Percentiles rank a stretch among this genome's conserved stretches.
Conservation (phyloP, 305 asterid genomes). For the Fraxinus greggii region DNA sequence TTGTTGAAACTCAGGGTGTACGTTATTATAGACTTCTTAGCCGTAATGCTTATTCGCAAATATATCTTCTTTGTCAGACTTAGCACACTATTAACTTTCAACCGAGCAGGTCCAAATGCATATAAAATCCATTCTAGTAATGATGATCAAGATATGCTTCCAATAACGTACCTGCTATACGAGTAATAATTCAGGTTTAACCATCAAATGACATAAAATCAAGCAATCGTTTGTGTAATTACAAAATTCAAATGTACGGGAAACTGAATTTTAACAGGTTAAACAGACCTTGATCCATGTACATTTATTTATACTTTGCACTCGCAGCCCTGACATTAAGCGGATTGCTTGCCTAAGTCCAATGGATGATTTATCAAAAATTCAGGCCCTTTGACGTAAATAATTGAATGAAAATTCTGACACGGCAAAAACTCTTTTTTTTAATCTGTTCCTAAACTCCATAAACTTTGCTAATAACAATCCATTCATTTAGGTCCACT, state of each 20-base stretch:
- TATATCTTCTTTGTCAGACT: not conserved
- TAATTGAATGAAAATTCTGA: not conserved
- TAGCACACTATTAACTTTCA: not conserved
- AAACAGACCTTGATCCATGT: not conserved
- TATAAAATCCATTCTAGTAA: not conserved
- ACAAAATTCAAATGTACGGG: not conserved
- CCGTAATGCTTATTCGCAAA: not conserved
- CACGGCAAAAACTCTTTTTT: not conserved
- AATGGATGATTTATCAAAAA: not conserved
- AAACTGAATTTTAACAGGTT: not conserved
- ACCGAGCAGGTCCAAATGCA: not conserved
- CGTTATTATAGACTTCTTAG: not conserved
- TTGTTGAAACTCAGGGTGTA: not conserved
- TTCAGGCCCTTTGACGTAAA: not conserved
- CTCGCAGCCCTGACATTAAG: not conserved
- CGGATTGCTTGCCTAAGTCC: not conserved
- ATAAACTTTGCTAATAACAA: not conserved
- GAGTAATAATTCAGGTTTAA: not conserved
- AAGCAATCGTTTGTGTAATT: not conserved
- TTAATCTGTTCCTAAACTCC: not conserved
- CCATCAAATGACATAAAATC: not conserved
- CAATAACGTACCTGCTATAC: not conserved
- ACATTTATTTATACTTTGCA: not conserved
- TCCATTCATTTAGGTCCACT: not conserved
- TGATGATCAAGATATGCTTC: not conserved